A percentile compares a stretch with the other conserved stretches of the same genome.
These are phyloP conservation scores for Kuraishia borneana DNA, from an alignment of 805 yeast genomes.

Conservation along the genomic window DNA sequence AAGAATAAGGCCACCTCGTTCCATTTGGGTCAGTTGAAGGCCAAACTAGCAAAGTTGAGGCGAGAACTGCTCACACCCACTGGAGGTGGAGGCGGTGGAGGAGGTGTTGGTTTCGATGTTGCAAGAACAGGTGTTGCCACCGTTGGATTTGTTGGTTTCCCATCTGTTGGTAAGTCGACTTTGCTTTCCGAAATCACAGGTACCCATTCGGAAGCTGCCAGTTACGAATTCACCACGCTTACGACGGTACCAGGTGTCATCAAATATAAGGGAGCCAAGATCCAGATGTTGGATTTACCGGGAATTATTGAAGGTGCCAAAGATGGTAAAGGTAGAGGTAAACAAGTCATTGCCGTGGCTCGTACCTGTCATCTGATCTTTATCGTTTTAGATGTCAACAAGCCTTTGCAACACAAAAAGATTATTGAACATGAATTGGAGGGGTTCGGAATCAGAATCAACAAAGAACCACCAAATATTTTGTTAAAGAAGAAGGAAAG, in stretches of 20 bases:
- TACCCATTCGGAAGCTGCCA: conserved; percentile 96
- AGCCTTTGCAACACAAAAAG: conserved; percentile 88
- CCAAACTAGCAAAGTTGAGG: conserved; percentile 89
- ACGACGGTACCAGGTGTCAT: conserved; percentile 97
- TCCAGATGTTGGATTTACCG: conserved; percentile 90
- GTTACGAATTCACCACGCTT: conserved; percentile 92
- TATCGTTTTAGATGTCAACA: conserved; percentile 90
- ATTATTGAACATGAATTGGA: conserved; percentile 92
- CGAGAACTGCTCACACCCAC: conserved; percentile 76
- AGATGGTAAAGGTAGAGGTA: conserved; percentile 88
- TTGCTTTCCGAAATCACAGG: conserved; percentile 83
- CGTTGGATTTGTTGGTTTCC: conserved; percentile 97
- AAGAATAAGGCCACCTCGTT: conserved; percentile 96
- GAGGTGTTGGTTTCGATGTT: conserved; percentile 92
- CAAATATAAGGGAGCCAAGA: conserved; percentile 92
- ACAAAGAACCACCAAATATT: conserved; percentile 88
- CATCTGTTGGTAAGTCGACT: conserved; percentile 90
- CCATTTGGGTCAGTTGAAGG: conserved; percentile 95
- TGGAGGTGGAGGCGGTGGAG: conserved; percentile 77
- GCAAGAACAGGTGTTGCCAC: conserved; percentile 98
- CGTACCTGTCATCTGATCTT: conserved; percentile 90
- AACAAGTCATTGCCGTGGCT: conserved; percentile 98
- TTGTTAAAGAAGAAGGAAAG: conserved; percentile 84
- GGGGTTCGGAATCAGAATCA: conserved; percentile 94
- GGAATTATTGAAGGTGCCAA: conserved; percentile 89